Percentiles rank a stretch among this genome's conserved stretches.
Evolutionary conservation across 805 yeast species (phyloP).

Genomic region (Sugiyamaella chiloensis): DNA sequence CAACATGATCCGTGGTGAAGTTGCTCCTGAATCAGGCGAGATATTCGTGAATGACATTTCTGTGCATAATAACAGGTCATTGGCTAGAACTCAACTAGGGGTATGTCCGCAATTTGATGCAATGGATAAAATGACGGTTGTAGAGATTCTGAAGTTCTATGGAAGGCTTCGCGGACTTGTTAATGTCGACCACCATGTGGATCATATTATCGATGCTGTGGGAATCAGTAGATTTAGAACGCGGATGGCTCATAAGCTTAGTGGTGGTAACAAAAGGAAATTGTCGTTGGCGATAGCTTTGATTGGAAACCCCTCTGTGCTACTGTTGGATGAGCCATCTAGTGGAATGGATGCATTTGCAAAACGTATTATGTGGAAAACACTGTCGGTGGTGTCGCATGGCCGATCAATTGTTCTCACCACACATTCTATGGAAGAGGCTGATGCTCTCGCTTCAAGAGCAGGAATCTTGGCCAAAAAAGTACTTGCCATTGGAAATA

Average conservation of each 20-base stretch:
- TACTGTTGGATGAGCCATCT: slow-evolving; percentile 39
- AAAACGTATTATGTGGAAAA: slow-evolving; percentile 38
- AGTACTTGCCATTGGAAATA: slow-evolving; percentile 34
- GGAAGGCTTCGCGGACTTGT: slow-evolving; percentile 33
- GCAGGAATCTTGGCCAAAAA: slow-evolving; percentile 35
- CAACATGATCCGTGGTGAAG: slow-evolving; percentile 38
- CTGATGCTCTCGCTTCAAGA: slow-evolving; percentile 35
- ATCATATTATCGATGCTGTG: slow-evolving; percentile 33
- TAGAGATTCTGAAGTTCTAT: slow-evolving; percentile 33
- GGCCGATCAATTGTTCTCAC: slow-evolving; percentile 36
- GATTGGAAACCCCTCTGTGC: slow-evolving; percentile 36
- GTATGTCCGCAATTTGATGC: slow-evolving; percentile 40
- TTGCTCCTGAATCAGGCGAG: slow-evolving; percentile 30
- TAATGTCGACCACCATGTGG: slow-evolving; percentile 29
- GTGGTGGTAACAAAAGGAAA: slow-evolving; percentile 38
- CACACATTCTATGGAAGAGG: slow-evolving; percentile 40
- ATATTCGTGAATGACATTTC: slow-evolving; percentile 31
- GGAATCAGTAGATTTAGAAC: slow-evolving; percentile 33
- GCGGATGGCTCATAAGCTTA: slow-evolving; percentile 32
- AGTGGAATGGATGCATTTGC: slow-evolving; percentile 40
- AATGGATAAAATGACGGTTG: slow-evolving; percentile 36
- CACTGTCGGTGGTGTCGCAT: slow-evolving; percentile 31
- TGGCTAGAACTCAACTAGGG: slow-evolving; percentile 34
- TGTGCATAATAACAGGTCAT: slow-evolving; percentile 27
- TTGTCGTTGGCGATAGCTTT: slow-evolving; percentile 36